Evolutionary conservation across 768 basidiomycete genomes (phyloP).

Genomic region (Termitomyces sp.): DNA sequence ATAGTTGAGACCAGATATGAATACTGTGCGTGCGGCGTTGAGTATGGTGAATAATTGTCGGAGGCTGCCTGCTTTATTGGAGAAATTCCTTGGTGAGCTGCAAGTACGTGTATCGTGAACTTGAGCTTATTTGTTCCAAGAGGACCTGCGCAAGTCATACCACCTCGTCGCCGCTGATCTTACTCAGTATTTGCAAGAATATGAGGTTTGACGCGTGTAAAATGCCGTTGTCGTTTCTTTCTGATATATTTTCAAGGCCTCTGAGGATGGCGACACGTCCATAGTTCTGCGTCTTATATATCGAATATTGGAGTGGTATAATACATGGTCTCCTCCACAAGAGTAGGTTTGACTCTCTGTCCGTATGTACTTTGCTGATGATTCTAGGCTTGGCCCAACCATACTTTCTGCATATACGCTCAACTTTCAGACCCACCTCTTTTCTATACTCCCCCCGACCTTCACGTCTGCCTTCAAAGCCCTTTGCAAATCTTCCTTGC

Average conservation of each 20-base stretch:
- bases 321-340: constrained; percentile 62
- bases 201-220: constrained; percentile 39
- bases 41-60: constrained; percentile 51
- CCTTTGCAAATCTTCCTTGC: constrained; percentile 56
- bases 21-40: constrained; percentile 49
- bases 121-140: constrained; percentile 26
- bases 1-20: constrained; percentile 31
- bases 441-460: constrained; percentile 61
- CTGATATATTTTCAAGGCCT: constrained; percentile 27
- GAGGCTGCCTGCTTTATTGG: constrained; percentile 58
- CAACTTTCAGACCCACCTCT: constrained; percentile 69
- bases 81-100: constrained; percentile 63
- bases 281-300: constrained; percentile 50
- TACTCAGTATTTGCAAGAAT: constrained; percentile 47
- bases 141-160: constrained; percentile 57
- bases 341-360: constrained; percentile 41
- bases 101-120: background rate
- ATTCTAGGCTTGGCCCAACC: constrained; percentile 53
- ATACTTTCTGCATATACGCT: constrained; percentile 45
- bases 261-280: constrained; percentile 32
- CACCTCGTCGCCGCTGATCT: constrained; percentile 61
- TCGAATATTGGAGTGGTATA: constrained; percentile 66
- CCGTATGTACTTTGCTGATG: constrained; percentile 4
- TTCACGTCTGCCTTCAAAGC: constrained; percentile 67
- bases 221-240: background rate